Conservation (phyloP, 78 protist species). For the Paulinella micropora region DNA sequence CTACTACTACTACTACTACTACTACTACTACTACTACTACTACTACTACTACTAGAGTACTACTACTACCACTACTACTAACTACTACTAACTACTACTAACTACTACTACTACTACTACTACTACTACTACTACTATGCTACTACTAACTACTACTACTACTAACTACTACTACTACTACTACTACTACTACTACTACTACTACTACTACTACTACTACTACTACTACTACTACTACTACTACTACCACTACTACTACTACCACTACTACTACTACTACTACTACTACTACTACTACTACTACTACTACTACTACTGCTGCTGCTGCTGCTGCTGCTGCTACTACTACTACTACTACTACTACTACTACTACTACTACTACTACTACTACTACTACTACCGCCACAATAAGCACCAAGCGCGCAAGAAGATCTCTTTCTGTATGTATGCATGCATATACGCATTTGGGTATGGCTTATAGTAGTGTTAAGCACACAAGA, state of each 20-base stretch:
- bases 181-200: not conserved
- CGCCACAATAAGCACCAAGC: no score
- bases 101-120: not conserved
- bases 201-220: not conserved
- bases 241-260: not conserved
- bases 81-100: no score
- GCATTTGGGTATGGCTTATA: no score
- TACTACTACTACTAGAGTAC: not conserved
- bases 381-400: not conserved
- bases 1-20: not conserved
- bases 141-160: not conserved
- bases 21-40: not conserved
- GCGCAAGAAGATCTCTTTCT: no score
- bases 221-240: not conserved
- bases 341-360: not conserved
- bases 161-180: not conserved
- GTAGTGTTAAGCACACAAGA: no score
- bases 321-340: slow-evolving; percentile 2
- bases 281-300: not conserved
- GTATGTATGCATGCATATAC: no score
- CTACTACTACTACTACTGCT: not conserved
- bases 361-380: not conserved
- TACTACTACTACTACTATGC: not conserved
- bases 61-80: not conserved
- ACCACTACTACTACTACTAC: not conserved